Evolutionary conservation across 352 stramenopile species (phyloP).

Genomic region (Globisporangium nunn): DNA sequence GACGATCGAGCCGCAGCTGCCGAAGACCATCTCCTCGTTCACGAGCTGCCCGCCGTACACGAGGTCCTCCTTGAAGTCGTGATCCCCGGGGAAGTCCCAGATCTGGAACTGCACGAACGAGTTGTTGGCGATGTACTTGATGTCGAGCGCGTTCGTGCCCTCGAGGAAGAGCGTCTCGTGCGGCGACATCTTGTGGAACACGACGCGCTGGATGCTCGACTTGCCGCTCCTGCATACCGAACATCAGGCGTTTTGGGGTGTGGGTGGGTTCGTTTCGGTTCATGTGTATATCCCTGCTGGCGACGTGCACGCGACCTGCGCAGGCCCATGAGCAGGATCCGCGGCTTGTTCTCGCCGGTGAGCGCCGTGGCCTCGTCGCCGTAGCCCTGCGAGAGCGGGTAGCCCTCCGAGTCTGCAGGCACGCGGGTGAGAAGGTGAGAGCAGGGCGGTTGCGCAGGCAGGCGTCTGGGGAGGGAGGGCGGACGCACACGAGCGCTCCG

Average conservation of each 20-base stretch:
- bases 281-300: too few species aligned
- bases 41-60: slow-evolving; percentile 84
- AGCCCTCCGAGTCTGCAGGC: slow-evolving; percentile 24
- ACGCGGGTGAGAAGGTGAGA: too few species aligned
- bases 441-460: too few species aligned
- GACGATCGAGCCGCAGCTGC: slow-evolving; percentile 90
- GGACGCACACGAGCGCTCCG: slow-evolving; percentile 73
- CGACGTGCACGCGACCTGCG: too few species aligned
- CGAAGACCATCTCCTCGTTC: slow-evolving; percentile 91
- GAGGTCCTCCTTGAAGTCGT: slow-evolving; percentile 88
- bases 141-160: slow-evolving; percentile 79
- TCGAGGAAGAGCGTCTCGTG: slow-evolving; percentile 95
- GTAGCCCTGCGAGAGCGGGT: slow-evolving; percentile 43
- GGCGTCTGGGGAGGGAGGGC: too few species aligned
- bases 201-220: slow-evolving; percentile 91
- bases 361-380: slow-evolving; percentile 60
- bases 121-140: slow-evolving; percentile 97
- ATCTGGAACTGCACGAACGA: slow-evolving; percentile 98
- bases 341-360: slow-evolving; percentile 87
- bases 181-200: slow-evolving; percentile 98
- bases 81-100: slow-evolving; percentile 98
- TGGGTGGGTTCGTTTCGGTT: too few species aligned
- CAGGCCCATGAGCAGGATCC: slow-evolving; percentile 97
- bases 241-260: too few species aligned
- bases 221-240: slow-evolving; percentile 83